Evolutionary conservation across 1,284 basidiomycete species (phyloP).

Genomic region (Leccinum subspadiceum): DNA sequence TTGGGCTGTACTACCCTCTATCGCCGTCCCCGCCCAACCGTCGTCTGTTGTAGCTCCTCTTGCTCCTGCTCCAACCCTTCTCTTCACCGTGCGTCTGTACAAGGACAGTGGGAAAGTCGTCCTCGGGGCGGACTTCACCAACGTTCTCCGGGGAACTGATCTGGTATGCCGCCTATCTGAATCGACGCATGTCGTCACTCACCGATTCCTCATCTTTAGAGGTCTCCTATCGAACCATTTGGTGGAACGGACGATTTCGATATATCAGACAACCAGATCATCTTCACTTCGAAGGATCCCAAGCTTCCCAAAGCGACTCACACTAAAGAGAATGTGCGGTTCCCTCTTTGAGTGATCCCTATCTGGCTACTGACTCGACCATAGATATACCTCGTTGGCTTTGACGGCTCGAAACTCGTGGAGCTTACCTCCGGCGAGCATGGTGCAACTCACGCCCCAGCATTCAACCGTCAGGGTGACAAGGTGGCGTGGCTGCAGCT

Average conservation of each 20-base stretch:
- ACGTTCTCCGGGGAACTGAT: constrained; percentile 62
- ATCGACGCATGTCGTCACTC: constrained; percentile 1
- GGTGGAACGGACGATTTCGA: constrained; percentile 77
- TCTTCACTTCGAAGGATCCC: constrained; percentile 86
- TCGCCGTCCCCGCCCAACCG: no score
- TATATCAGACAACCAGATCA: constrained; percentile 62
- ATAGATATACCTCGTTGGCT: constrained; percentile 65
- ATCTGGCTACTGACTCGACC: constrained; percentile 7
- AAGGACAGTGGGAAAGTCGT: constrained; percentile 52
- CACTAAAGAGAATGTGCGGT: constrained; percentile 71
- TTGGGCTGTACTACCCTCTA: no score
- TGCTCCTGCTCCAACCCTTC: constrained; percentile 3
- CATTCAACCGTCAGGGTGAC: constrained; percentile 63
- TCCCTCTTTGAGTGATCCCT: background rate
- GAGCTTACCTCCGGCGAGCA: constrained; percentile 81
- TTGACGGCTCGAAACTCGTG: constrained; percentile 46
- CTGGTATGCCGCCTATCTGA: constrained; percentile 45
- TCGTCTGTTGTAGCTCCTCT: no score
- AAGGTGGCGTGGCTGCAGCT: constrained; percentile 87
- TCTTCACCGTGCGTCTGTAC: constrained; percentile 64
- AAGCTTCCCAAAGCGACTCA: constrained; percentile 70
- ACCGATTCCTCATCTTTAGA: constrained; percentile 38
- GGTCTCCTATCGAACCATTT: constrained; percentile 79
- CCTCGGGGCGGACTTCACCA: constrained; percentile 52
- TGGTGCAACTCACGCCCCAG: constrained; percentile 74